Evolutionary conservation across 306 rosid genomes (phyloP), one percentile per base, ranked within the genome.

Genomic region (Glycyrrhiza uralensis): DNA sequence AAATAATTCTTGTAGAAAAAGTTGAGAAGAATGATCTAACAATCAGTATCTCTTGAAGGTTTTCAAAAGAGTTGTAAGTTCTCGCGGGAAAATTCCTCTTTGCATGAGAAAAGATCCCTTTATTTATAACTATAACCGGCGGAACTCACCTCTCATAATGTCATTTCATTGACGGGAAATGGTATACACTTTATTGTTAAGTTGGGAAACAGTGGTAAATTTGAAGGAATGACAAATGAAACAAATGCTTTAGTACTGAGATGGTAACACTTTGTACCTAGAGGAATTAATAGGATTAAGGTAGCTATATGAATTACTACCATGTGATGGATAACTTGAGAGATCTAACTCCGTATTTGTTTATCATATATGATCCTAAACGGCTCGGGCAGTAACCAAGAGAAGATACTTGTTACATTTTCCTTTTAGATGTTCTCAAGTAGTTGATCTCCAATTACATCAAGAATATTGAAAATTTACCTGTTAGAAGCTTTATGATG

Each of bases 261-360:
- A 20, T 8, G 22, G 19, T 0, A 6, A 71, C 28, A 28, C 45
- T 6, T 26, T 12, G 44, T 41, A 28, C 56, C 22, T 15, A 5
- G 6, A 69, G 10, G n/a, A 51, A 13, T 51, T 69, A 69, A 69
- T 19, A 35, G 73, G 73, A 38, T 58, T 23, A 29, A 38, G 54
- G 75, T 69, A 33, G 23, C n/a, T n/a, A n/a, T n/a, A 13, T 47
- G 22, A 69, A 42, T 52, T 69, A 36, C 51, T 24, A 69, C 10
- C 2, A 11, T 13, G 30, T 39, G 76, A 32, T 32, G 36, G 58
- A 17, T 32, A 15, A 18, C 4, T 42, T 29, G 14, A 71, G 6
- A 20, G 57, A 22, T 8, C 19, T 9, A 71, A 71, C 56, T 28
- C 19, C 67, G 42, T 5, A 7, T 56, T n/a, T 41, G 33, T 56